Evolutionary conservation across 148 eudicot species (phyloP), one percentile per base, ranked within the genome.

Genomic region (Suaeda aralocaspica): DNA sequence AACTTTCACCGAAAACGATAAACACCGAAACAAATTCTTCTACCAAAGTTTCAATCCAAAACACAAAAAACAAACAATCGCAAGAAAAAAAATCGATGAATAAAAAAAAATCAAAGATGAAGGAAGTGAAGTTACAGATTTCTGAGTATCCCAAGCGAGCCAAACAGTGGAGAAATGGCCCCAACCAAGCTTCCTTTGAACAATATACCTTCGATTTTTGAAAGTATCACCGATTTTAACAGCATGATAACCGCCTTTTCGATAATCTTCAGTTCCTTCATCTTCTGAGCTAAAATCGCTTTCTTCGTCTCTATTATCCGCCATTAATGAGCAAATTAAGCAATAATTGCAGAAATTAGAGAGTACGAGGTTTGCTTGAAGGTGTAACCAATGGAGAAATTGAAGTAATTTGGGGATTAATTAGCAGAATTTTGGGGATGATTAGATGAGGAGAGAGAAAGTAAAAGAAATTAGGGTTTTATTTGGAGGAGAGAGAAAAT

Each of bases 111-210:
- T 21, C 24, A 49, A 26, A 24, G 41, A 4, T 49, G 14, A 76
- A 46, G 72, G 46, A n/a, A 41, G 46, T 67, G n/a, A 26, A 67
- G 56, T n/a, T 72, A 90, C 92, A 34, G 85, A 80, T 64, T 83
- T 75, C 44, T 79, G 87, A 69, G 84, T 78, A 53, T 91, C 97
- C 87, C 86, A 88, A 68, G 97, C 88, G 49, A 91, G 94, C 97
- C 97, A 91, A 73, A 91, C 97, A 68, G 94, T 88, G 63, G 97
- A 91, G 75, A 91, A 91, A 70, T 91, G 91, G 24, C 97, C 93
- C 97, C 97, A 91, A 22, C 97, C 97, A 53, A 91, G 97, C 81
- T 91, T 91, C 69, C 75, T 65, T 74, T 88, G 97, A n/a, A 84
- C 89, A 44, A 88, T 79, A 66, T 87, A 91, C 55, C 90, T 81